A percentile compares a stretch with the other conserved stretches of the same genome.
Evolutionary conservation across 2,329 filamentous ascomycete species (phyloP).

Genomic region (Verticillium alfalfae): DNA sequence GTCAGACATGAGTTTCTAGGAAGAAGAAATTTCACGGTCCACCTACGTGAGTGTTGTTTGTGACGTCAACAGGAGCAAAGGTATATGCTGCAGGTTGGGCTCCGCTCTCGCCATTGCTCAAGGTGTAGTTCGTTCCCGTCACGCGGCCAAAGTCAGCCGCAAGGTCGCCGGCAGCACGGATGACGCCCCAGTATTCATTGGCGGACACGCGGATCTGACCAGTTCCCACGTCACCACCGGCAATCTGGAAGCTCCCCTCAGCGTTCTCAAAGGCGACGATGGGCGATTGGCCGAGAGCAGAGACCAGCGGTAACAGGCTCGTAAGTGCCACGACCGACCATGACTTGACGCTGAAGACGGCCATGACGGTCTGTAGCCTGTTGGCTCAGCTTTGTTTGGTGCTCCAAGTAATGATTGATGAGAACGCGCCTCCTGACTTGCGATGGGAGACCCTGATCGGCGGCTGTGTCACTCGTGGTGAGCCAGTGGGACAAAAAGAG

Average conservation of each 20-base stretch:
- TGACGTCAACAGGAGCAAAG: constrained; percentile 36
- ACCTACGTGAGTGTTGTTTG: constrained; percentile 41
- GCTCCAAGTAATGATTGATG: not conserved
- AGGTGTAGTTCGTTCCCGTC: constrained; percentile 58
- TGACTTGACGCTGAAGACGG: constrained; percentile 4
- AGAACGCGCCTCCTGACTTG: not conserved
- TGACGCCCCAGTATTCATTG: constrained; percentile 62
- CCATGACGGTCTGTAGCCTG: not conserved
- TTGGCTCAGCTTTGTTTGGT: not conserved
- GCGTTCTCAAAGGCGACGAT: constrained; percentile 33
- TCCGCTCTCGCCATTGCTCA: constrained; percentile 40
- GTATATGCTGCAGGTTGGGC: constrained; percentile 31
- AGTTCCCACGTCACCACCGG: constrained; percentile 26
- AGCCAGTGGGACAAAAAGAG: not conserved
- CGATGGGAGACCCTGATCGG: not conserved
- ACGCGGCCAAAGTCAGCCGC: constrained; percentile 66
- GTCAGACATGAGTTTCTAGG: not conserved
- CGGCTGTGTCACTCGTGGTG: not conserved
- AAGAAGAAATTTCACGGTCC: not conserved
- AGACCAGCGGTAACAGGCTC: constrained; percentile 14
- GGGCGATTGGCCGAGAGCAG: constrained; percentile 42
- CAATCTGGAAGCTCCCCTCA: constrained; percentile 21
- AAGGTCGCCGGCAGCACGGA: constrained; percentile 62
- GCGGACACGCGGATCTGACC: constrained; percentile 50
- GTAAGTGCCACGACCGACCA: constrained; percentile 12